Evolutionary conservation across 2,329 filamentous ascomycete genomes (phyloP).

Genomic region (Colletotrichum lupini): DNA sequence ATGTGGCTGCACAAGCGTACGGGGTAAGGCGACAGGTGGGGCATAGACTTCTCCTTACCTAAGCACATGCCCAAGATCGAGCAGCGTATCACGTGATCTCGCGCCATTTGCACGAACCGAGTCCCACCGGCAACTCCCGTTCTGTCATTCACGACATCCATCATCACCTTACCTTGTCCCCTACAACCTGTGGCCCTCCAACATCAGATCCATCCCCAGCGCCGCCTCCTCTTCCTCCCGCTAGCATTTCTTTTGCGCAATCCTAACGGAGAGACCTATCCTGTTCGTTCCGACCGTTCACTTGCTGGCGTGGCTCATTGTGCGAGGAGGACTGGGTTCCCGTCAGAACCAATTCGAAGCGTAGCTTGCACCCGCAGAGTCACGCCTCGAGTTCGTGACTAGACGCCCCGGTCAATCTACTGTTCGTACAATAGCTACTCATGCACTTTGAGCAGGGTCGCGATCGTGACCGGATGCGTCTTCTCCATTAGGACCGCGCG

Average conservation of each 20-base stretch:
- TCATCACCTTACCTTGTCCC: too few relatives aligned
- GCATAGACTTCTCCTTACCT: too few relatives aligned
- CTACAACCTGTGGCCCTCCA: too few relatives aligned
- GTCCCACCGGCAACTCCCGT: too few relatives aligned
- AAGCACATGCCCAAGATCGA: too few relatives aligned
- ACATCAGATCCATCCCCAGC: background rate
- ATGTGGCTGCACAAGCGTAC: too few relatives aligned
- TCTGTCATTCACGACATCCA: too few relatives aligned
- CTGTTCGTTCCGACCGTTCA: background rate
- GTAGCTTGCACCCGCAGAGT: background rate
- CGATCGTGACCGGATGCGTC: background rate
- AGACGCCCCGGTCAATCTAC: conserved; percentile 20
- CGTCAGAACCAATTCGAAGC: background rate
- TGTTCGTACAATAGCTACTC: conserved; percentile 6
- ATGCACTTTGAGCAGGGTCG: conserved; percentile 11
- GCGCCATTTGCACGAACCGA: too few relatives aligned
- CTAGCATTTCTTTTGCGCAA: background rate
- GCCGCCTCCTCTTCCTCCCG: background rate
- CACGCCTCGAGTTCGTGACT: background rate
- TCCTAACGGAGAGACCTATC: background rate
- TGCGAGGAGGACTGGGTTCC: background rate
- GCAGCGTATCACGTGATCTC: too few relatives aligned
- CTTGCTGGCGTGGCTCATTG: background rate
- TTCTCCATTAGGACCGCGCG: background rate
- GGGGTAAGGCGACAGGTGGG: too few relatives aligned